These are phyloP conservation scores for Cicer bijugum DNA, from an alignment of 306 rosid genomes.

Conservation along the genomic window DNA sequence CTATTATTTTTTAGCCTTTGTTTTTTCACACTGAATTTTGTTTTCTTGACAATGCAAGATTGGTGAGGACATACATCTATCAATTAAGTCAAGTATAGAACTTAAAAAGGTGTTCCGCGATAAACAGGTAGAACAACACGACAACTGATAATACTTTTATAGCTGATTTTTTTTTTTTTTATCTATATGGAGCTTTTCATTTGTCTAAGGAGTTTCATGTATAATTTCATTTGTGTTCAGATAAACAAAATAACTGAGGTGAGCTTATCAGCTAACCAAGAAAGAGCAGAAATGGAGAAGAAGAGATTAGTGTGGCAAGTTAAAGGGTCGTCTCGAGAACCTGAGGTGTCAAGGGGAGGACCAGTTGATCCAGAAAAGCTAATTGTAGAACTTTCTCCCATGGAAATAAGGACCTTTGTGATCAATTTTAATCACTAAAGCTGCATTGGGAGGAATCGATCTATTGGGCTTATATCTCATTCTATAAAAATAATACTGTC, in stretches of 20 bases:
- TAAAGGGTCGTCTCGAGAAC: slow-evolving; percentile 52
- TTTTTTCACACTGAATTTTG: slow-evolving; percentile 11
- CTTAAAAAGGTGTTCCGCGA: slow-evolving; percentile 62
- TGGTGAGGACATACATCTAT: slow-evolving; percentile 66
- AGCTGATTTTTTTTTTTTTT: not conserved
- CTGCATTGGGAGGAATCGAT: not conserved
- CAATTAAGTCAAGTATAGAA: slow-evolving; percentile 62
- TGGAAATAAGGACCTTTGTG: slow-evolving; percentile 70
- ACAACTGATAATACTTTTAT: not conserved
- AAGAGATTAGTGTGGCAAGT: slow-evolving; percentile 75
- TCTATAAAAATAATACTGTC: not conserved
- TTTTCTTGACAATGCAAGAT: slow-evolving; percentile 51
- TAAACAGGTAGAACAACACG: slow-evolving; percentile 59
- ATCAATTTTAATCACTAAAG: slow-evolving; percentile 46
- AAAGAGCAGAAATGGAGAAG: slow-evolving; percentile 73
- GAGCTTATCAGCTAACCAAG: slow-evolving; percentile 82
- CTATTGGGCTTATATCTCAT: slow-evolving; percentile 1
- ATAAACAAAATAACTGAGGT: slow-evolving; percentile 58
- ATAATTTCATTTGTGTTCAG: slow-evolving; percentile 48
- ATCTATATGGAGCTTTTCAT: slow-evolving; percentile 14
- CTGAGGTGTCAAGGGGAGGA: slow-evolving; percentile 58
- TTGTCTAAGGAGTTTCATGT: slow-evolving; percentile 14
- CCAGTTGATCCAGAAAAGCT: slow-evolving; percentile 65
- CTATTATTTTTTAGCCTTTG: not conserved
- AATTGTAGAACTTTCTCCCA: slow-evolving; percentile 65